Evolutionary conservation across 2,329 filamentous ascomycete genomes (phyloP).

Genomic region (Fusarium xyrophilum): DNA sequence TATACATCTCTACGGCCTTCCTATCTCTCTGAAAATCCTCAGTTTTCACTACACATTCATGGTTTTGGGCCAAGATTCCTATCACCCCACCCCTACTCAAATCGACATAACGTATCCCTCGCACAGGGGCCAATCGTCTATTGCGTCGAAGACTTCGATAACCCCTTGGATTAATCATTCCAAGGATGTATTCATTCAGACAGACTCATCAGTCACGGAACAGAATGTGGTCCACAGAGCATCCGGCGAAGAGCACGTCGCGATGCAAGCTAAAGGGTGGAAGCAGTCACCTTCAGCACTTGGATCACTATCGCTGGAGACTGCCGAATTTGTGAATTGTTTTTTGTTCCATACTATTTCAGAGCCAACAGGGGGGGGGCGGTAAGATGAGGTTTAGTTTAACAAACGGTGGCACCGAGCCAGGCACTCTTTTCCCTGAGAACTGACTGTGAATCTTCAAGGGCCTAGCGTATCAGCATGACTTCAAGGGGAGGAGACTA

Average conservation of each 20-base stretch:
- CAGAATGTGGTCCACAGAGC: slow-evolving; percentile 5
- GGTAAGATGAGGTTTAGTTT: slow-evolving; percentile 32
- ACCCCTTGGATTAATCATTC: slow-evolving; percentile 63
- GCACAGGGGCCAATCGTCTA: slow-evolving; percentile 65
- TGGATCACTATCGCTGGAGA: background rate
- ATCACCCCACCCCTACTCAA: slow-evolving; percentile 61
- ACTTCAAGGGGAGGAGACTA: background rate
- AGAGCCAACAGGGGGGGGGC: slow-evolving; percentile 17
- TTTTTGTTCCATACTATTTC: slow-evolving; percentile 18
- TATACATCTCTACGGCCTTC: slow-evolving; percentile 56
- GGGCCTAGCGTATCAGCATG: background rate
- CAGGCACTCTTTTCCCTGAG: slow-evolving; percentile 18
- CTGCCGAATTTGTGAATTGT: background rate
- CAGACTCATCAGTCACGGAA: background rate
- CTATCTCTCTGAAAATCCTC: slow-evolving; percentile 50
- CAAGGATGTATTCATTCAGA: slow-evolving; percentile 46
- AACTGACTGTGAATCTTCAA: background rate
- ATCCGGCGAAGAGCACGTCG: slow-evolving; percentile 12
- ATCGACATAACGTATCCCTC: slow-evolving; percentile 59
- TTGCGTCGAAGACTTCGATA: slow-evolving; percentile 65
- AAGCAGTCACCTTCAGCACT: background rate
- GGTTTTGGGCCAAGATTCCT: slow-evolving; percentile 57
- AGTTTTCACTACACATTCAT: slow-evolving; percentile 48
- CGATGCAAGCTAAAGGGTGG: slow-evolving; percentile 10
- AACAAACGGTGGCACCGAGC: slow-evolving; percentile 3